phyloP scores from a whole-genome alignment of 495 filamentous ascomycete species.

The Cercophora sp. region DNA sequence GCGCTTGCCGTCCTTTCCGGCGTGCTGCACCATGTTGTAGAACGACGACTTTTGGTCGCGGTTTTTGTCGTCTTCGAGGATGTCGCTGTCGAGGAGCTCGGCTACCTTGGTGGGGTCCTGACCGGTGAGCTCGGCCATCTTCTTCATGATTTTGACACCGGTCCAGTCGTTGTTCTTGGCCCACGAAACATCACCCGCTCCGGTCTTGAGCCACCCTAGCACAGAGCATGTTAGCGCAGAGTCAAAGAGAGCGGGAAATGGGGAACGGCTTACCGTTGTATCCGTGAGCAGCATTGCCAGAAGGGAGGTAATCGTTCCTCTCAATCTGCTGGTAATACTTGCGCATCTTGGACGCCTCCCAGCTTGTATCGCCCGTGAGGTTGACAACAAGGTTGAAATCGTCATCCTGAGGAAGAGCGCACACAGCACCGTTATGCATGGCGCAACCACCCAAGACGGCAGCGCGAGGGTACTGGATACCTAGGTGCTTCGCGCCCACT shows the following conservation, averaged over 20 bases:
- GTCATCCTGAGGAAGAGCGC: constrained; percentile 37
- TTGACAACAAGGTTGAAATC: constrained; percentile 46
- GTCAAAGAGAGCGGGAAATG: neutral
- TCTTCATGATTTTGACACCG: constrained; percentile 29
- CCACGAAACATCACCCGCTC: constrained; percentile 31
- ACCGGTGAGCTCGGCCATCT: constrained; percentile 30
- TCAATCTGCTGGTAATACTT: constrained; percentile 42
- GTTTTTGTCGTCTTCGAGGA: constrained; percentile 33
- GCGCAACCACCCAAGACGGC: constrained; percentile 46
- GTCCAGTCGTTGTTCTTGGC: constrained; percentile 24
- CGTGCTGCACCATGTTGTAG: constrained; percentile 43
- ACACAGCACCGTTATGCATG: constrained; percentile 48
- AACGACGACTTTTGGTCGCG: constrained; percentile 38
- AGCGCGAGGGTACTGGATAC: constrained; percentile 46
- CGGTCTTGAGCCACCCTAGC: constrained; percentile 41
- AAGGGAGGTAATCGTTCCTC: constrained; percentile 38
- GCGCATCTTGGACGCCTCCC: constrained; percentile 44
- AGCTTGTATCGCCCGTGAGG: constrained; percentile 42
- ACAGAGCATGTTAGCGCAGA: neutral
- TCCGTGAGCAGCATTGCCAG: constrained; percentile 38
- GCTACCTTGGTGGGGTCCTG: constrained; percentile 30
- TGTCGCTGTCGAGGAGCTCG: constrained; percentile 34
- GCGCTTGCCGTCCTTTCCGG: constrained; percentile 37
- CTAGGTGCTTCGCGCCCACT: constrained; percentile 37
- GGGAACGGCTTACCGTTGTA: constrained; percentile 27